A percentile compares a stretch with the other conserved stretches of the same genome.
These are phyloP conservation scores for Phytophthora vignae DNA, from an alignment of 352 stramenopile genomes.

Conservation along the genomic window DNA sequence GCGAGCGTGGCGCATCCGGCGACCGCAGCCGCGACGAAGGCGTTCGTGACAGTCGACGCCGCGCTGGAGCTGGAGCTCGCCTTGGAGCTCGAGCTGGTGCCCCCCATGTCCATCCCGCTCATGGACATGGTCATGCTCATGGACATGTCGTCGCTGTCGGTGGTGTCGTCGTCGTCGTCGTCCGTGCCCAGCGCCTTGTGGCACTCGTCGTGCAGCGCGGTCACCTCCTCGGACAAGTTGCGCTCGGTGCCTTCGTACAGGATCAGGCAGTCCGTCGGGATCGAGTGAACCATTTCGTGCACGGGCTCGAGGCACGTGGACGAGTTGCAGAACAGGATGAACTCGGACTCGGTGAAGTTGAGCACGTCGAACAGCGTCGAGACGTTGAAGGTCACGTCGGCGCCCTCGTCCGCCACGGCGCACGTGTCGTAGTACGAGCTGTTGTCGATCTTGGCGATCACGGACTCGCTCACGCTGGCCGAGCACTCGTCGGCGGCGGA, in stretches of 20 bases:
- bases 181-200: conserved; percentile 41
- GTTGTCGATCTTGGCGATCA: conserved; percentile 56
- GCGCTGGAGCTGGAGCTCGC: conserved; percentile 22
- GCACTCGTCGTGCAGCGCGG: conserved; percentile 52
- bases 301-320: conserved; percentile 58
- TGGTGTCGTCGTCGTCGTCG: conserved; percentile 25
- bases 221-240: conserved; percentile 53
- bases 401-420: conserved; percentile 41
- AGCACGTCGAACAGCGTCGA: conserved; percentile 51
- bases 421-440: conserved; percentile 60
- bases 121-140: conserved; percentile 38
- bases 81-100: conserved; percentile 19
- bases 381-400: conserved; percentile 52
- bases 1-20: conserved; percentile 12
- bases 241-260: conserved; percentile 48
- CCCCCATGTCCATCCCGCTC: conserved; percentile 31
- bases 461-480: conserved; percentile 39
- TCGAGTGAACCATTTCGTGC: conserved; percentile 54
- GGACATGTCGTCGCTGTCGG: conserved; percentile 36
- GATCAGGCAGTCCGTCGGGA: conserved; percentile 54
- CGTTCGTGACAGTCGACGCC: conserved; percentile 15
- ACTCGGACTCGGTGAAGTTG: conserved; percentile 52
- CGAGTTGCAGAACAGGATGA: conserved; percentile 62
- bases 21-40: conserved; percentile 15
- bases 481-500: conserved; percentile 38